Evolutionary conservation across 768 basidiomycete genomes (phyloP).

Genomic region (Suillus ampliporus): DNA sequence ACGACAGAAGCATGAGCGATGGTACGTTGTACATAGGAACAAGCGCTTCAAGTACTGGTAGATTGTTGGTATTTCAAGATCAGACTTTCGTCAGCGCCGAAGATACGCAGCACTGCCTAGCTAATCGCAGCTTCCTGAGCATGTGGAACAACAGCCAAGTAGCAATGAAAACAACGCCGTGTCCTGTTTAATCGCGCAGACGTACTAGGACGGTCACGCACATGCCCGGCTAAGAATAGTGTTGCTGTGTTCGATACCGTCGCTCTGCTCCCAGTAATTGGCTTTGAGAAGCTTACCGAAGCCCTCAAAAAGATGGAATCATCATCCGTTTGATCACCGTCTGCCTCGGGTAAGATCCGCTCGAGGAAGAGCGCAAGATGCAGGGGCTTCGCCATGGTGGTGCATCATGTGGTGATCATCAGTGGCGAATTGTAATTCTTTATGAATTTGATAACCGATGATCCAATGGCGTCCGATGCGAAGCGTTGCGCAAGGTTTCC

Average conservation of each 20-base stretch:
- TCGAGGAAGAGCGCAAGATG: constrained; percentile 34
- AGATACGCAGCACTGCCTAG: neutral
- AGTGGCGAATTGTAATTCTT: constrained; percentile 37
- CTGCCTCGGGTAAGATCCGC: constrained; percentile 33
- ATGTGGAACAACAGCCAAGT: constrained; percentile 16
- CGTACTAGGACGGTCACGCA: constrained; percentile 19
- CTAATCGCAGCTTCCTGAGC: neutral
- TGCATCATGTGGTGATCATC: constrained; percentile 43
- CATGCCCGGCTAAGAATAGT: constrained; percentile 46
- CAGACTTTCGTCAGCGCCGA: neutral
- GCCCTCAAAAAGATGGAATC: constrained; percentile 25
- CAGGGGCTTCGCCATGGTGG: constrained; percentile 36
- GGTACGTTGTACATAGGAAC: neutral
- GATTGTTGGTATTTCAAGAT: neutral
- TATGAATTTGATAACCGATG: constrained; percentile 31
- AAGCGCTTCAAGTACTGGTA: neutral
- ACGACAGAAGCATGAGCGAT: neutral
- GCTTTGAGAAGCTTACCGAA: constrained; percentile 34
- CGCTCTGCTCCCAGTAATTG: constrained; percentile 37
- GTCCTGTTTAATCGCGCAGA: constrained; percentile 28
- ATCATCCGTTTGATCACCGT: constrained; percentile 34
- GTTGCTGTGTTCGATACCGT: constrained; percentile 37
- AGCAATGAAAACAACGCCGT: constrained; percentile 42
- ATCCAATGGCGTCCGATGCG: constrained; percentile 43
- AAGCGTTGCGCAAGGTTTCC: constrained; percentile 33